Evolutionary conservation across 345 rosid genomes (phyloP).

Genomic region (Luvunga scandens): DNA sequence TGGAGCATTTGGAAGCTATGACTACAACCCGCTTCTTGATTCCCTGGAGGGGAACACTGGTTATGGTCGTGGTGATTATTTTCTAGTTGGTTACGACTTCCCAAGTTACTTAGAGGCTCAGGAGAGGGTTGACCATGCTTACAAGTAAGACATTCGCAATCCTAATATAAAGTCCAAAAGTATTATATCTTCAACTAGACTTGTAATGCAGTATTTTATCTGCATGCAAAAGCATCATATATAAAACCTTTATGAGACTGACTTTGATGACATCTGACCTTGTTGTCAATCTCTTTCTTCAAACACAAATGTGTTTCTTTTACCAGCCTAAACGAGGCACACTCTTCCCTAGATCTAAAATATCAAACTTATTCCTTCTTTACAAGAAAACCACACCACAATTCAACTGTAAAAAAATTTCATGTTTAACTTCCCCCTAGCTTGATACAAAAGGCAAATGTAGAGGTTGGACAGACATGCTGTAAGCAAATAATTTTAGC

Average conservation of each 20-base stretch:
- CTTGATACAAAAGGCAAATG: no score
- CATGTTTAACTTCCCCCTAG: background rate
- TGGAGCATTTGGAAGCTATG: constrained; percentile 87
- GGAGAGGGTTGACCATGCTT: constrained; percentile 75
- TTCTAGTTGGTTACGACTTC: constrained; percentile 91
- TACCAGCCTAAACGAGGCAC: background rate
- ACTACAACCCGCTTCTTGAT: constrained; percentile 86
- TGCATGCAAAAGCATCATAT: background rate
- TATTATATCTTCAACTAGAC: background rate
- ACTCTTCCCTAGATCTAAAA: background rate
- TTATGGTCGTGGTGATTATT: constrained; percentile 92
- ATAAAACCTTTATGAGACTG: background rate
- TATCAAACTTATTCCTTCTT: background rate
- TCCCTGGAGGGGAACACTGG: constrained; percentile 93
- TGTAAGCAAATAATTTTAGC: background rate
- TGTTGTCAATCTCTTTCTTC: background rate
- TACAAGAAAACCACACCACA: background rate
- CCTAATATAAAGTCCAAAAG: background rate
- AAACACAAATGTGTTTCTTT: no score
- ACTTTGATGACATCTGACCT: background rate
- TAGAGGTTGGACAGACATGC: background rate
- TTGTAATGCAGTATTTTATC: background rate
- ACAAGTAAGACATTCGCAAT: constrained; percentile 56
- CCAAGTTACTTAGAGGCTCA: constrained; percentile 85
- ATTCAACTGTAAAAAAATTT: no score